Base-by-base conservation (phyloP, 179 eudicot species). In the Nepenthes alata region DNA sequence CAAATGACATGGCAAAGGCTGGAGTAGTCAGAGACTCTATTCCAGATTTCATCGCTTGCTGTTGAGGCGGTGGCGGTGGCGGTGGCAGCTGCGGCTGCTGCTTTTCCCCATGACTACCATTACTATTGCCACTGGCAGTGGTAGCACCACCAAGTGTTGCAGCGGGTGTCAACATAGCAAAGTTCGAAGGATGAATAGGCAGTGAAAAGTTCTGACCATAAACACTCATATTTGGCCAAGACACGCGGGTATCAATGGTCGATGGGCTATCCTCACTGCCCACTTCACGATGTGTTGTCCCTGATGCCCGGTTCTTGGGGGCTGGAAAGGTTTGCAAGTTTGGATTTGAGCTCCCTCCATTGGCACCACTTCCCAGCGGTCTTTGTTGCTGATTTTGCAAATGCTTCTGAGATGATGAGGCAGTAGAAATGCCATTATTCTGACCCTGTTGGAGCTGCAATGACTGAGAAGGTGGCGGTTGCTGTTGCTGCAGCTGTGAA, bases 191-290 rank as follows among this genome's bases (percentile, higher is more conserved):
- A 74, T 85, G 89, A 55, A 85, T 82, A 2, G 98, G 96, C 80
- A 89, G 50, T 10, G 85, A 63, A 60, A 78, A 87, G 61, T 85
- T 90, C 70, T 75, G 95, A 52, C 87, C 80, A 65, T 93, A 94
- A 13, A 82, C 76, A 75, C 69, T 75, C 80, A 83, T 59, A 55
- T 78, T 69, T 53, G 84, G 80, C 35, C 89, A 81, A 55, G 84
- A 67, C 35, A 59, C 80, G 58, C 88, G 80, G 62, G 87, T 84
- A 71, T 89, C 95, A 25, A 95, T 83, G 15, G 86, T 75, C 1
- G 96, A 82, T 0, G 95, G 93, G 64, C 90, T 85, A 71, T 87
- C 93, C 74, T 85, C 96, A 37, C 84, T 74, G 13, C 89, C 83
- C 47, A 68, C 57, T 39, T 89, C 95, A 55, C 66, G 72, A 58